A percentile compares a stretch with the other conserved stretches of the same genome.
Evolutionary conservation across 192 early-diverging fungal genomes (phyloP).

Genomic region (Rhizophagus clarus): DNA sequence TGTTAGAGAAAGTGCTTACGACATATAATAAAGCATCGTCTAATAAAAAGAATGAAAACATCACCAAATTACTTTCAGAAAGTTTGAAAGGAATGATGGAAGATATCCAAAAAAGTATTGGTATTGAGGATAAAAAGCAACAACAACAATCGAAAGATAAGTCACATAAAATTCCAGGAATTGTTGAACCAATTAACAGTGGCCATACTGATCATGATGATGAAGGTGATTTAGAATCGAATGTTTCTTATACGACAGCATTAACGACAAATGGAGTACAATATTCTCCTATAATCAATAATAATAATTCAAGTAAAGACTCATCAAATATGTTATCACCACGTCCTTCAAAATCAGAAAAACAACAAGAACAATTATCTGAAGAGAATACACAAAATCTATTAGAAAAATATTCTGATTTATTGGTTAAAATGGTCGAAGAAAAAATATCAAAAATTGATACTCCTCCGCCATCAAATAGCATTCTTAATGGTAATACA

Average conservation of each 20-base stretch:
- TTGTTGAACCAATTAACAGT: neutral
- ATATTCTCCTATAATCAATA: neutral
- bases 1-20: constrained; percentile 21
- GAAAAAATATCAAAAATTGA: constrained; percentile 18
- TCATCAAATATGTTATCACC: constrained; percentile 1
- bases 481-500: neutral
- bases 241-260: constrained; percentile 13
- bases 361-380: constrained; percentile 4
- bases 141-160: neutral
- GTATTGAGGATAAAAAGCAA: neutral
- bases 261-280: neutral
- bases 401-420: constrained; percentile 29
- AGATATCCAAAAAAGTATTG: constrained; percentile 22
- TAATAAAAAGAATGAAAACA: constrained; percentile 17
- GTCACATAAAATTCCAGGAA: neutral
- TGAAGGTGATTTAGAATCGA: constrained; percentile 23
- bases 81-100: constrained; percentile 23
- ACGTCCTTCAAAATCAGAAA: neutral
- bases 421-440: constrained; percentile 31
- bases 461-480: neutral
- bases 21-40: constrained; percentile 22
- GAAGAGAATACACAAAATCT: neutral
- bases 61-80: constrained; percentile 28
- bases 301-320: neutral
- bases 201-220: neutral